Conservation (phyloP, 2,329 filamentous ascomycete species). For the Ceratocystis colombiana region DNA sequence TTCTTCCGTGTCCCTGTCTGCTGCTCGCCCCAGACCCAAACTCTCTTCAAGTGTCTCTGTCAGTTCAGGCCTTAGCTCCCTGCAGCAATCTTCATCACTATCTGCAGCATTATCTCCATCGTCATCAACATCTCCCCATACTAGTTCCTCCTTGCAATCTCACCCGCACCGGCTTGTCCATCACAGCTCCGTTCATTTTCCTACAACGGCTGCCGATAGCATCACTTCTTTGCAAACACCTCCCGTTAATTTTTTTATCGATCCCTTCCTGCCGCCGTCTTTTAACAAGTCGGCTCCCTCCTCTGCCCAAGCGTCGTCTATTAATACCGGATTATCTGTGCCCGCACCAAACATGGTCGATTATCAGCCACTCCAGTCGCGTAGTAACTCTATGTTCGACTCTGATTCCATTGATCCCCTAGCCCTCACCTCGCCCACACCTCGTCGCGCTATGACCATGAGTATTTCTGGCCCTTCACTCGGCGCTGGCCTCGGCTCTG, state of each 20-base stretch:
- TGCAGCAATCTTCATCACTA: background rate
- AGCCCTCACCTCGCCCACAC: background rate
- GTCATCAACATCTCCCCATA: background rate
- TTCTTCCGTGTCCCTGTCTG: no score
- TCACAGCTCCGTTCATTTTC: background rate
- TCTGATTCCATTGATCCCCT: background rate
- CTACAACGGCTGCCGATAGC: background rate
- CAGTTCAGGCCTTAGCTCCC: background rate
- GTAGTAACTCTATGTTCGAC: background rate
- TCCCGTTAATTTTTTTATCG: background rate
- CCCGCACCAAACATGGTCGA: background rate
- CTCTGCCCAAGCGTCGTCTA: background rate
- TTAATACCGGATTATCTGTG: background rate
- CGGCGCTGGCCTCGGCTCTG: background rate
- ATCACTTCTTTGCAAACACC: background rate
- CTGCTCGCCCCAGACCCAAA: background rate
- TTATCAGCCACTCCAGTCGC: background rate
- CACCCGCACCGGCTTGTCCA: background rate
- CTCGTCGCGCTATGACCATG: background rate
- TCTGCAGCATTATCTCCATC: background rate
- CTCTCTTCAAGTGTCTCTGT: constrained; percentile 2
- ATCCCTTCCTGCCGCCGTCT: background rate
- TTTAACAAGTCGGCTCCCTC: background rate
- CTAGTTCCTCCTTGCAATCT: background rate
- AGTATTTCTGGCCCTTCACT: background rate